Evolutionary conservation across 345 rosid genomes (phyloP).

Genomic region (Melastoma malabathricum): DNA sequence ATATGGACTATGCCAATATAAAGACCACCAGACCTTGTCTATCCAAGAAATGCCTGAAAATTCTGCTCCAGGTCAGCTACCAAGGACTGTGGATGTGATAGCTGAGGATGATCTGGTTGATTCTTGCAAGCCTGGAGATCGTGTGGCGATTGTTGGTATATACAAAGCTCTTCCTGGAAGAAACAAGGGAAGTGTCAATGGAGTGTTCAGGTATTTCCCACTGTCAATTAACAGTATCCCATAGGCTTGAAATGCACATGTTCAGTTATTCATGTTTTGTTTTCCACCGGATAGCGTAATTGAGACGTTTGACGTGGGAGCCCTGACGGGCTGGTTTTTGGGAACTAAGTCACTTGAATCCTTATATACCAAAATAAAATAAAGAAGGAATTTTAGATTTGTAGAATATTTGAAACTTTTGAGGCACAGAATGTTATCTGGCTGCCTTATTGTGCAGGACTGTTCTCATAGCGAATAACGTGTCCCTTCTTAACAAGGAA

Average conservation of each 20-base stretch:
- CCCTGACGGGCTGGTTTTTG: too few species aligned
- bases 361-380: too few species aligned
- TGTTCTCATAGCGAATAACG: slow-evolving; percentile 79
- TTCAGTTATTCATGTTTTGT: neutral
- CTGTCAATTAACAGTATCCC: neutral
- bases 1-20: slow-evolving; percentile 82
- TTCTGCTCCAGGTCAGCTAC: slow-evolving; percentile 99
- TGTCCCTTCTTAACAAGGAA: slow-evolving; percentile 84
- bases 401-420: neutral
- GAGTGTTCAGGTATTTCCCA: slow-evolving; percentile 70
- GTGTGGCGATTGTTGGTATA: slow-evolving; percentile 80
- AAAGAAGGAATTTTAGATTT: neutral
- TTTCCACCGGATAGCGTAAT: neutral
- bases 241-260: neutral
- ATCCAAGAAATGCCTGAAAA: slow-evolving; percentile 98
- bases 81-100: slow-evolving; percentile 85
- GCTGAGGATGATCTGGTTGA: slow-evolving; percentile 97
- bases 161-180: slow-evolving; percentile 96
- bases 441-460: slow-evolving; percentile 40
- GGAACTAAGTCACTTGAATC: too few species aligned
- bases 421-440: slow-evolving; percentile 5
- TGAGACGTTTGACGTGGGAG: too few species aligned
- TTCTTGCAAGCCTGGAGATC: slow-evolving; percentile 96
- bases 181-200: slow-evolving; percentile 91
- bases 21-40: slow-evolving; percentile 96